These are phyloP conservation scores for Saturnispora hagleri DNA, from an alignment of 805 yeast genomes.

Conservation along the genomic window DNA sequence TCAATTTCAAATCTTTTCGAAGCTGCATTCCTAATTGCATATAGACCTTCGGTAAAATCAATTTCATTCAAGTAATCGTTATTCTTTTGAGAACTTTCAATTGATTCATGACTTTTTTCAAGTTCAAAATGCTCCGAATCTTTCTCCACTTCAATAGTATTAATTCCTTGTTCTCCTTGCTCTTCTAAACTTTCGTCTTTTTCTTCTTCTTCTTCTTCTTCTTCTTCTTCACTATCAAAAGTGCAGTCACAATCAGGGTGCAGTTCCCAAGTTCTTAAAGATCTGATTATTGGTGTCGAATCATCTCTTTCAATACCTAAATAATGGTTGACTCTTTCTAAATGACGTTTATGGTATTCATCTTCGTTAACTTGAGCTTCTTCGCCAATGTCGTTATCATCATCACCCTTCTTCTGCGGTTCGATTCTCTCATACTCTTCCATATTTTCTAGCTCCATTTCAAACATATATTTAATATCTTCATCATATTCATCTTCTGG, in stretches of 20 bases:
- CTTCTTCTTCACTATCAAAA: conserved; percentile 17
- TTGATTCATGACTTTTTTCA: not conserved
- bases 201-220: conserved; percentile 10
- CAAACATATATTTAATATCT: conserved; percentile 36
- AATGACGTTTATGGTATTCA: conserved; percentile 8
- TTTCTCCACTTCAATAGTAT: not conserved
- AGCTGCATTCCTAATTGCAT: conserved; percentile 29
- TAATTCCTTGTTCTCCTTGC: conserved; percentile 7
- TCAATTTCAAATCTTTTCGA: conserved; percentile 39
- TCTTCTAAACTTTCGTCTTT: conserved; percentile 9
- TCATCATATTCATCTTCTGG: conserved; percentile 61
- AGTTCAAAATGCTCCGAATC: not conserved
- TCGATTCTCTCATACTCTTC: conserved; percentile 18
- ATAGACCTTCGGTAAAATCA: conserved; percentile 14
- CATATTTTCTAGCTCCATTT: conserved; percentile 22
- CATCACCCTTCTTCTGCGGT: not conserved
- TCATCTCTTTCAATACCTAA: conserved; percentile 7
- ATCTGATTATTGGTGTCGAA: conserved; percentile 2
- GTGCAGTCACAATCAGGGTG: conserved; percentile 32
- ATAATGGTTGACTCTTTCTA: conserved; percentile 6
- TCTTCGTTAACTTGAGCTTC: conserved; percentile 7
- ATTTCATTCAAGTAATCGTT: not conserved
- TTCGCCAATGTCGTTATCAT: not conserved
- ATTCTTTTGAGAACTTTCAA: not conserved
- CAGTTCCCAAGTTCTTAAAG: conserved; percentile 17